Conservation (phyloP, 1,139 yeast species). For the Suhomyces maxii region DNA sequence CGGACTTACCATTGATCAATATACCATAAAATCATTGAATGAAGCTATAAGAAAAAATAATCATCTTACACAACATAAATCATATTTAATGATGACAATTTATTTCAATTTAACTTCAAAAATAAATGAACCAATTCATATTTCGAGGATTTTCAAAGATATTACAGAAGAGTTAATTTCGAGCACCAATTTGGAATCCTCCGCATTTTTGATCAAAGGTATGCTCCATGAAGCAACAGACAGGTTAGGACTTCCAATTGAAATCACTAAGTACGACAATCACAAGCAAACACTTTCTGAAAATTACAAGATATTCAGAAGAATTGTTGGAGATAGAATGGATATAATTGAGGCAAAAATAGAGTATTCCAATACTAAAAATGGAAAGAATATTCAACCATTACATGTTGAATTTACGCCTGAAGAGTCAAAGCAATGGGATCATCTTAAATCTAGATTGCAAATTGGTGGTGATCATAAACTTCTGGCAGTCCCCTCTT, state of each 20-base stretch:
- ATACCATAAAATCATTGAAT: slow-evolving; percentile 16
- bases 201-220: slow-evolving; percentile 22
- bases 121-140: not conserved
- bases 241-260: slow-evolving; percentile 25
- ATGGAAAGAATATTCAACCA: not conserved
- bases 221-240: slow-evolving; percentile 26
- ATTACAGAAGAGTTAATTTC: slow-evolving; percentile 11
- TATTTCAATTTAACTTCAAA: slow-evolving; percentile 14
- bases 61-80: slow-evolving; percentile 8
- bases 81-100: slow-evolving; percentile 17
- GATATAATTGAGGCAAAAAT: slow-evolving; percentile 9
- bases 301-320: slow-evolving; percentile 28
- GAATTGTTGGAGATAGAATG: slow-evolving; percentile 20
- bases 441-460: slow-evolving; percentile 9
- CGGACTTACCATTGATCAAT: slow-evolving; percentile 9
- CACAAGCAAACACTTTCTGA: slow-evolving; percentile 22
- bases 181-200: slow-evolving; percentile 1
- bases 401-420: not conserved
- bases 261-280: slow-evolving; percentile 13
- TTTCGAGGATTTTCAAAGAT: slow-evolving; percentile 6
- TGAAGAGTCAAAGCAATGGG: slow-evolving; percentile 17
- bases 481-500: not conserved
- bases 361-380: not conserved
- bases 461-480: not conserved
- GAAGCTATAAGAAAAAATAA: slow-evolving; percentile 16